A percentile compares a stretch with the other conserved stretches of the same genome.
phyloP scores from a whole-genome alignment of 192 early-diverging fungal genomes.

The Backusella psychrophila region DNA sequence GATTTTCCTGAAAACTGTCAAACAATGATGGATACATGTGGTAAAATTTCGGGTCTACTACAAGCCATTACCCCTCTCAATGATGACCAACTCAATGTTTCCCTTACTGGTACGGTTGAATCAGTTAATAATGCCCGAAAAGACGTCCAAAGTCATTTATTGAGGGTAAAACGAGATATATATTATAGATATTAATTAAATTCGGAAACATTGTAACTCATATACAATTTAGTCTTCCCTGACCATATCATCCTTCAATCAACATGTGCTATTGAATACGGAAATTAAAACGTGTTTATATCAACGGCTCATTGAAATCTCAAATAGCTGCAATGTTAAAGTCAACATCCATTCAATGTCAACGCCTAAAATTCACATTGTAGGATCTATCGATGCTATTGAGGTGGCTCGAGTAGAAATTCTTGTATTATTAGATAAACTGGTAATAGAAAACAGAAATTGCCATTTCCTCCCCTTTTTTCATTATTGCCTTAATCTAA shows the following conservation, averaged over 20 bases:
- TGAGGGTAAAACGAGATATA: neutral
- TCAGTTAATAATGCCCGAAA: neutral
- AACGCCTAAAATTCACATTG: constrained; percentile 13
- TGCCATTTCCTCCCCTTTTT: neutral
- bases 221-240: constrained; percentile 4
- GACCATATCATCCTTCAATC: neutral
- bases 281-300: neutral
- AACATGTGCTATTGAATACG: neutral
- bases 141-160: neutral
- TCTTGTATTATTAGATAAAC: constrained; percentile 28
- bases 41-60: neutral
- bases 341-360: constrained; percentile 1
- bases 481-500: neutral
- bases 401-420: constrained; percentile 20
- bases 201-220: neutral
- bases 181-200: neutral
- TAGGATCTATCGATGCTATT: constrained; percentile 17
- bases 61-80: neutral
- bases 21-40: neutral
- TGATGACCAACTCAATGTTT: neutral
- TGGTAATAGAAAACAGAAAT: constrained; percentile 14
- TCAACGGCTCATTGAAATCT: constrained; percentile 6
- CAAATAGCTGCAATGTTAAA: neutral
- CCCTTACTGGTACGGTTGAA: neutral
- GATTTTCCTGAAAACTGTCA: constrained; percentile 15